A percentile compares a stretch with the other conserved stretches of the same genome.
Conservation (phyloP, 192 early-diverging fungal species). For the Coemansia sp. region DNA sequence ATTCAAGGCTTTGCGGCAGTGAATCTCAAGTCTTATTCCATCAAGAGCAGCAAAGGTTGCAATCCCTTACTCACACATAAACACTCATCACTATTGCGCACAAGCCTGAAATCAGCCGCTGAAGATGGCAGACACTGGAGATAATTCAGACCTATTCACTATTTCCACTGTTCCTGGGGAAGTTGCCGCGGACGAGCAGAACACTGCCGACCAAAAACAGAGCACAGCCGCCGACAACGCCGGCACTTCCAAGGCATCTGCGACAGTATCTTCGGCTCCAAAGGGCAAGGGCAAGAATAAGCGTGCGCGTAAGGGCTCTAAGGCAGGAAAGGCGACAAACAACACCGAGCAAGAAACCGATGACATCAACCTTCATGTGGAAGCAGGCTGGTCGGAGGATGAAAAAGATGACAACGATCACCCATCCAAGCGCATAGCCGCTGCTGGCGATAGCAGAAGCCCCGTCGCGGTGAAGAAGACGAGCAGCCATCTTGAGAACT, state of each 20-base stretch:
- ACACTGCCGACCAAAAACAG: background rate
- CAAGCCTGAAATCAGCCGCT: conserved; percentile 1
- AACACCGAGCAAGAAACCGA: conserved; percentile 27
- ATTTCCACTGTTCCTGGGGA: conserved; percentile 13
- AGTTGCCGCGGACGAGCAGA: background rate
- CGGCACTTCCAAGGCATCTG: conserved; percentile 4
- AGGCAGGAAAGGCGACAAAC: conserved; percentile 11
- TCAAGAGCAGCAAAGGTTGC: background rate
- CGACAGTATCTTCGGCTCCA: background rate
- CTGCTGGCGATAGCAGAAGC: conserved; percentile 9
- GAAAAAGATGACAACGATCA: conserved; percentile 46
- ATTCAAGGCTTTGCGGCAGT: background rate
- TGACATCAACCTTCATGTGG: conserved; percentile 51
- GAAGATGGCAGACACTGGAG: conserved; percentile 19
- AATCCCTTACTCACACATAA: background rate
- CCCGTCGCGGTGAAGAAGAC: conserved; percentile 23
- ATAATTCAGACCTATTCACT: background rate
- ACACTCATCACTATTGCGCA: background rate
- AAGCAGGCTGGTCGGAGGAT: conserved; percentile 52
- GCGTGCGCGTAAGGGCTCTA: conserved; percentile 22
- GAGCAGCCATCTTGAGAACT: conserved; percentile 22
- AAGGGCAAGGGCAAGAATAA: conserved; percentile 21
- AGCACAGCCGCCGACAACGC: background rate
- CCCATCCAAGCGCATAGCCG: conserved; percentile 41
- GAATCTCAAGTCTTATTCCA: background rate